Base-by-base conservation (phyloP, 129 eudicot species). In the Flaveria robusta region DNA sequence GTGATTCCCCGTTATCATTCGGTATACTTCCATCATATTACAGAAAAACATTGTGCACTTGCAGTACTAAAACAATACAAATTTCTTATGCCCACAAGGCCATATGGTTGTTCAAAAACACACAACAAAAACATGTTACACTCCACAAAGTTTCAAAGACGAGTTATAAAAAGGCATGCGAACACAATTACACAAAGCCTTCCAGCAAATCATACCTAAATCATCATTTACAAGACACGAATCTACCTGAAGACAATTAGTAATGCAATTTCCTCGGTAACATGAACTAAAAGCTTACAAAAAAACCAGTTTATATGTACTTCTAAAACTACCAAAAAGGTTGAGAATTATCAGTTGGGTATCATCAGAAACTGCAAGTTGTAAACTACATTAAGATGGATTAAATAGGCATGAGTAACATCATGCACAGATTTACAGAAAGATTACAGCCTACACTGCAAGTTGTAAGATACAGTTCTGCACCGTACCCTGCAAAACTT, bases 341-440 rank as follows among this genome's bases (percentile, higher is more conserved):
- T 29, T 9, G 27, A 27, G 63, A 62, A 75, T 45, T 43, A 59
- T 63, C 63, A 9, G 15, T 46, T 64, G 59, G 68, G 15, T 42
- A 68, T 77, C 19, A 69, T 77, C 9, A 42, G 55, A 62, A 54
- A 10, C 67, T 66, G 67, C 74, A 77, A 27, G 41, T 20, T 65
- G 50, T 31, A 41, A 39, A 51, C 67, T 67, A 76, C 81, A 67
- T 51, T 12, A 77, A 26, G 68, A 77, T 54, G 59, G 59, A 39
- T 42, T 19, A 64, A 63, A 63, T 47, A 47, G 9, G 50, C 72
- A 75, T 46, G 3, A 43, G 54, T 26, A 74, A n/a, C 70, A 60
- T 74, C 29, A 27, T 43, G 22, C 58, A 62, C 46, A 9, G 71
- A 19, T 9, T 20, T 52, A 54, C 45, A 68, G 18, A 43, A n/a